A percentile compares a stretch with the other conserved stretches of the same genome.
Evolutionary conservation across 805 yeast genomes (phyloP).

Genomic region (Ogataea degrootiae): DNA sequence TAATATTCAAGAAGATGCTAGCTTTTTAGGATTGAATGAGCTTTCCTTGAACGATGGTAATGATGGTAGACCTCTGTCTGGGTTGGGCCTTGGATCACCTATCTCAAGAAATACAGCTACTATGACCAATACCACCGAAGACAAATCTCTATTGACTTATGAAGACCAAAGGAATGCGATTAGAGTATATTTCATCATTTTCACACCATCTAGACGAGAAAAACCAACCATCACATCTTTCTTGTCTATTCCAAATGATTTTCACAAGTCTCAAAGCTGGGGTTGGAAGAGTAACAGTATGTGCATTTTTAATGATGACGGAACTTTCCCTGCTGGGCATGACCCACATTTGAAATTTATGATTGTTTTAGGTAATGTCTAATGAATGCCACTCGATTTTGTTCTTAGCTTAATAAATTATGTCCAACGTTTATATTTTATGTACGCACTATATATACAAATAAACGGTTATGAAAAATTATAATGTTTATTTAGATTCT

Average conservation of each 20-base stretch:
- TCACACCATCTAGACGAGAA: conserved; percentile 46
- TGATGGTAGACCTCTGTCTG: neutral
- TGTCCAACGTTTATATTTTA: no score
- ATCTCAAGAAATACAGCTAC: neutral
- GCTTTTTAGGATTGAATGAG: conserved; percentile 13
- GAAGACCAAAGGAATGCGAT: conserved; percentile 43
- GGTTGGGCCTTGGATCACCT: neutral
- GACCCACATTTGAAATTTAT: conserved; percentile 42
- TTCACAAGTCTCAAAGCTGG: conserved; percentile 54
- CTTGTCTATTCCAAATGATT: conserved; percentile 50
- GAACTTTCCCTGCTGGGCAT: conserved; percentile 39
- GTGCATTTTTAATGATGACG: conserved; percentile 48
- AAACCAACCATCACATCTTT: conserved; percentile 46
- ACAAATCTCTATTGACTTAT: conserved; percentile 34
- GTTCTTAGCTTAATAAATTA: no score
- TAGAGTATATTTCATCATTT: conserved; percentile 48
- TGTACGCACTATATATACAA: neutral
- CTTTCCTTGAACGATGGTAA: conserved; percentile 15
- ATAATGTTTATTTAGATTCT: neutral
- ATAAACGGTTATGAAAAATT: neutral
- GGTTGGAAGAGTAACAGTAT: conserved; percentile 57
- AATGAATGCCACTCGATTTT: neutral
- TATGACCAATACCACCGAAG: conserved; percentile 5
- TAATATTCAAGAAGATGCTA: conserved; percentile 22
- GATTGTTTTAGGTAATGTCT: conserved; percentile 45